Evolutionary conservation across 257 asterid genomes (phyloP), one percentile per base, ranked within the genome.

Genomic region (Capsicum baccatum): DNA sequence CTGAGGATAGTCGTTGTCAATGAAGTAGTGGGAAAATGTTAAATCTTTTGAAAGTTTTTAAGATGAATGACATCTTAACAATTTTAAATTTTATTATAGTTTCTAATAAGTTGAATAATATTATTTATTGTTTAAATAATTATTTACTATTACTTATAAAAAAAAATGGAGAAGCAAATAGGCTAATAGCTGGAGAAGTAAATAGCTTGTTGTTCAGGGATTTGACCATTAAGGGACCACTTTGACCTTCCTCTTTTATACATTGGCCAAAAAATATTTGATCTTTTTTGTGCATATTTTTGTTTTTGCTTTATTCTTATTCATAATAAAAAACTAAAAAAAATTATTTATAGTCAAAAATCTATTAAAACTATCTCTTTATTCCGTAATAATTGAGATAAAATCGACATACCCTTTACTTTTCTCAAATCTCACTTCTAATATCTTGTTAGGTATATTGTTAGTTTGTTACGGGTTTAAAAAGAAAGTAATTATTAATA

Each of bases 181-280:
- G 82, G 79, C 4, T 50, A 84, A 83, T 66, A 79, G 80, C 55
- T 55, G 79, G 80, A 68, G 83, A 83, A 83, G 90, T 73, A 79
- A 86, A 37, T 70, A 89, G 90, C 92, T 87, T 90, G 89, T 50
- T 37, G 89, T 68, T 67, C 88, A 82, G 86, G 86, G 76, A 5
- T 88, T 92, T 91, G 96, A 91, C 94, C 89, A 80, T 78, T 79
- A 6, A 57, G 58, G 96, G 92, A 92, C 94, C 92, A 91, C 93
- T 90, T 88, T 84, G 93, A 91, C 92, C 74, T 80, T 79, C 81
- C 74, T 57, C 64, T 76, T 76, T 33, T 19, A 0, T 13, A 11
- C n/a, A 74, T 8, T 21, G 60, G 80, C 7, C 12, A 74, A 73
- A 39, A n/a, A 10, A 6, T 11, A 4, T 64, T 11, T 37, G 4